Conservation (phyloP, 441 rosid genomes). For the Croton laevigatus region DNA sequence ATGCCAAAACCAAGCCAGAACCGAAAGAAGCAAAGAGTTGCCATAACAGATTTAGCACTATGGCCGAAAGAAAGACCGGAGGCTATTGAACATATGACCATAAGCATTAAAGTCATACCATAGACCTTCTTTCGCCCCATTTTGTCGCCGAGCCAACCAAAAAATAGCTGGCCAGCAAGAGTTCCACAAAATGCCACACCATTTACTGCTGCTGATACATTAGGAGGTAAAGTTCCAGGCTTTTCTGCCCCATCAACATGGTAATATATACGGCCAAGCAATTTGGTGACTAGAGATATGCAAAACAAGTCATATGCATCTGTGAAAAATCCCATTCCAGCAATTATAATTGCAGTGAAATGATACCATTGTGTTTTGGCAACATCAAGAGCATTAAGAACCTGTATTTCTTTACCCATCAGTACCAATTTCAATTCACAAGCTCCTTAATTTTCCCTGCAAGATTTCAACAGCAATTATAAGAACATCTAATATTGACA, state of each 20-base stretch:
- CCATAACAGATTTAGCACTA: constrained; percentile 44
- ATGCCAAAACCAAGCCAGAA: constrained; percentile 95
- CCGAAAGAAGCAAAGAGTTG: constrained; percentile 79
- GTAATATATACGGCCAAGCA: constrained; percentile 76
- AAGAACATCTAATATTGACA: background rate
- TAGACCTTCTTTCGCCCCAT: constrained; percentile 74
- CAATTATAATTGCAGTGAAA: constrained; percentile 68
- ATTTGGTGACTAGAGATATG: constrained; percentile 73
- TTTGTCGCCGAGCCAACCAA: constrained; percentile 91
- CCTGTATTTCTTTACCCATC: constrained; percentile 55
- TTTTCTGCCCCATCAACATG: constrained; percentile 55
- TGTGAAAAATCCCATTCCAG: constrained; percentile 90
- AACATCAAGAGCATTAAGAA: constrained; percentile 68
- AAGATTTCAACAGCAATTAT: background rate
- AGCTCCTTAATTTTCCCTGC: constrained; percentile 1
- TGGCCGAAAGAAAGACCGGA: constrained; percentile 69
- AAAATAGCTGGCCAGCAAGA: constrained; percentile 73
- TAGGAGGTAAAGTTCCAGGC: constrained; percentile 73
- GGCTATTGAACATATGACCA: constrained; percentile 62
- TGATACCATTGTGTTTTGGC: constrained; percentile 91
- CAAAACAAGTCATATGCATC: constrained; percentile 85
- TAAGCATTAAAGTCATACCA: constrained; percentile 68
- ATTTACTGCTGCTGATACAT: constrained; percentile 72
- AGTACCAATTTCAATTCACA: background rate
- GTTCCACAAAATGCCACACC: constrained; percentile 83